These are phyloP conservation scores for Suillus discolor DNA, from an alignment of 768 basidiomycete genomes.

Conservation along the genomic window DNA sequence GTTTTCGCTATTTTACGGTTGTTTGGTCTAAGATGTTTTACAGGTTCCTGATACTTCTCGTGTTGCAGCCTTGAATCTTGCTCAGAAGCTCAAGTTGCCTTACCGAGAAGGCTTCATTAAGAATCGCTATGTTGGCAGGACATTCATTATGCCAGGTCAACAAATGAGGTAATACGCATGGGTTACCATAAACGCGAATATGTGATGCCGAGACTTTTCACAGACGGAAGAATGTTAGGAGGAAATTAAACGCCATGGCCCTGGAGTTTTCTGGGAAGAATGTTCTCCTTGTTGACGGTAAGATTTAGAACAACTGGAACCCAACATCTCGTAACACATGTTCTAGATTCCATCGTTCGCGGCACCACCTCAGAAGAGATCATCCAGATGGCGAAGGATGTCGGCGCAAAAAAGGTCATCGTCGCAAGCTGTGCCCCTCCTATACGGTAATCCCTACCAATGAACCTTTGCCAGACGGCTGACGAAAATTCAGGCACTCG, in stretches of 20 bases:
- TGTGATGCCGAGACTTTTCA: slow-evolving; percentile 6
- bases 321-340: not conserved
- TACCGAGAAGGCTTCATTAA: slow-evolving; percentile 99
- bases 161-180: slow-evolving; percentile 68
- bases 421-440: slow-evolving; percentile 97
- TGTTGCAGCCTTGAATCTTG: slow-evolving; percentile 93
- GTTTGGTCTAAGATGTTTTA: not conserved
- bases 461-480: slow-evolving; percentile 9
- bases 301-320: slow-evolving; percentile 17
- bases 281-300: slow-evolving; percentile 95
- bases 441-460: slow-evolving; percentile 61
- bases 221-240: slow-evolving; percentile 90
- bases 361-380: slow-evolving; percentile 99
- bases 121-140: slow-evolving; percentile 96
- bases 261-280: slow-evolving; percentile 92
- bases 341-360: slow-evolving; percentile 92
- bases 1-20: not conserved
- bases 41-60: slow-evolving; percentile 96
- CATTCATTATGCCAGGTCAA: slow-evolving; percentile 99
- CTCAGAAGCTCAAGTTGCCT: slow-evolving; percentile 85
- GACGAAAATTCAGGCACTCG: slow-evolving; percentile 54
- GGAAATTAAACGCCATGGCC: slow-evolving; percentile 98
- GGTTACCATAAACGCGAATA: not conserved
- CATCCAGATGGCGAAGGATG: slow-evolving; percentile 98
- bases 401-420: slow-evolving; percentile 94